Evolutionary conservation across 1,284 basidiomycete genomes (phyloP).

Genomic region (Laetiporus sulphureus): DNA sequence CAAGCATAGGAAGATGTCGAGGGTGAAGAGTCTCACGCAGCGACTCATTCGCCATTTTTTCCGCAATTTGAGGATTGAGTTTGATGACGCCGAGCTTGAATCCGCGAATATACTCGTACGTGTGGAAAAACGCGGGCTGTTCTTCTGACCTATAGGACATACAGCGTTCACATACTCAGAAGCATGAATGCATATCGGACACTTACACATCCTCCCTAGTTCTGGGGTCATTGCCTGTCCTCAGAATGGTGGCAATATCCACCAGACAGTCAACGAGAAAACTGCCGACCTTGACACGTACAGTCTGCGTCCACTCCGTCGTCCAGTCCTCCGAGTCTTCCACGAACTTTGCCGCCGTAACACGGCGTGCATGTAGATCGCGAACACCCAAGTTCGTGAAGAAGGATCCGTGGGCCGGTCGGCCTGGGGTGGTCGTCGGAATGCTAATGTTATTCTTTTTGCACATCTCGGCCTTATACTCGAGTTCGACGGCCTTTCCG

Average conservation of each 20-base stretch:
- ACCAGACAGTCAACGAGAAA: conserved; percentile 83
- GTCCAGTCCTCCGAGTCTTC: conserved; percentile 66
- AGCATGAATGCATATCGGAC: neutral
- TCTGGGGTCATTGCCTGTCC: conserved; percentile 48
- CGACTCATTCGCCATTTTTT: conserved; percentile 75
- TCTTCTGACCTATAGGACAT: conserved; percentile 56
- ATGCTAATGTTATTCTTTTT: conserved; percentile 56
- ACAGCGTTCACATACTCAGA: too few relatives aligned
- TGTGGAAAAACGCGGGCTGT: conserved; percentile 90
- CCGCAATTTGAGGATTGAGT: conserved; percentile 78
- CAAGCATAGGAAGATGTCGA: conserved; percentile 93
- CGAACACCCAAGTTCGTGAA: conserved; percentile 55
- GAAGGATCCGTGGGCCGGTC: conserved; percentile 36
- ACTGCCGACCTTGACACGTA: conserved; percentile 77
- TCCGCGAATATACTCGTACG: conserved; percentile 91
- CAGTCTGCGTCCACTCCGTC: conserved; percentile 75
- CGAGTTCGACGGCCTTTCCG: conserved; percentile 83
- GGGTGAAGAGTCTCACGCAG: conserved; percentile 82
- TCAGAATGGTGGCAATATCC: conserved; percentile 75
- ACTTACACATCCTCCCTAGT: conserved; percentile 56
- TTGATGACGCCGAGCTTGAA: conserved; percentile 89
- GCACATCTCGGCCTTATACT: conserved; percentile 83
- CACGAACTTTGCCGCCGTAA: conserved; percentile 60
- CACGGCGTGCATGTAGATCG: conserved; percentile 49
- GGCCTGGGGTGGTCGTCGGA: conserved; percentile 29